A percentile compares a stretch with the other conserved stretches of the same genome.
Evolutionary conservation across 257 asterid genomes (phyloP).

Genomic region (Solanum sejunctum): DNA sequence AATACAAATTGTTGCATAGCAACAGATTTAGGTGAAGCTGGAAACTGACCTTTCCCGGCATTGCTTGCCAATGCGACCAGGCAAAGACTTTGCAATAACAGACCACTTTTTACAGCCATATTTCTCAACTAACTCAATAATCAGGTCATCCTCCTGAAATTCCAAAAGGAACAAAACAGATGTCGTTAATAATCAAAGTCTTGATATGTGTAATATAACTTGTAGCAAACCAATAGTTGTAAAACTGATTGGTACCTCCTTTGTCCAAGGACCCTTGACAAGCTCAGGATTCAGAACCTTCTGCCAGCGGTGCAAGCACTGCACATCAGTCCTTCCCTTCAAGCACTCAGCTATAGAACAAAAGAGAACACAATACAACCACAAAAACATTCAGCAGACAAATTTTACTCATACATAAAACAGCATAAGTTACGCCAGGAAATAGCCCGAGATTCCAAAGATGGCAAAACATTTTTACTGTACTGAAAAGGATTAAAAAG

Average conservation of each 20-base stretch:
- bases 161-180: not conserved
- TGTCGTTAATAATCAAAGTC: not conserved
- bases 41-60: constrained; percentile 70
- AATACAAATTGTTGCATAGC: not conserved
- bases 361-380: not conserved
- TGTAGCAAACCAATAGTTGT: not conserved
- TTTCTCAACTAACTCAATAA: constrained; percentile 45
- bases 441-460: not conserved
- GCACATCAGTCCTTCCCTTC: constrained; percentile 68
- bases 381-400: not conserved
- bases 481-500: not conserved
- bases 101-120: constrained; percentile 69
- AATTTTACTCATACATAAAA: not conserved
- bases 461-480: not conserved
- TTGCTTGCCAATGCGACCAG: constrained; percentile 90
- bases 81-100: constrained; percentile 42
- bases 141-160: constrained; percentile 62
- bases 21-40: not conserved
- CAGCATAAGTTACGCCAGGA: not conserved
- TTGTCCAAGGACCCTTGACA: constrained; percentile 76
- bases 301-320: constrained; percentile 91
- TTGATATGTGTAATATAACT: not conserved
- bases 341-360: constrained; percentile 49
- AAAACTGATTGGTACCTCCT: constrained; percentile 34
- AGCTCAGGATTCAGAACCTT: constrained; percentile 78